Conservation (phyloP, 148 eudicot species). For the Linanthus parryae region DNA sequence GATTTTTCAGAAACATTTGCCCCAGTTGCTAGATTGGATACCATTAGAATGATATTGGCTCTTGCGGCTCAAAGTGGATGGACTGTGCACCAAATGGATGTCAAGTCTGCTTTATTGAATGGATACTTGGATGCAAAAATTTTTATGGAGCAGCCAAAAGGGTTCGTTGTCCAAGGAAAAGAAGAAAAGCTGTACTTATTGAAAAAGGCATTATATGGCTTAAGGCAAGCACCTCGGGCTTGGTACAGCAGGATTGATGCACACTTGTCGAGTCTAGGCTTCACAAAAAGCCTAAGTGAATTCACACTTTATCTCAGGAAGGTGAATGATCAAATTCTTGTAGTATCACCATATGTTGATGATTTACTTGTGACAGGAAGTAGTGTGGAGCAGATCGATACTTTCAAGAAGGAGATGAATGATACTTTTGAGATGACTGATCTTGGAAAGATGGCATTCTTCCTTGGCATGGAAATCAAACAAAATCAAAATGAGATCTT, state of each 20-base stretch:
- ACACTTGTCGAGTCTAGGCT: not conserved
- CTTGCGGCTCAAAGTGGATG: not conserved
- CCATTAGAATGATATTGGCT: not conserved
- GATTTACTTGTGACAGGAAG: conserved; percentile 1
- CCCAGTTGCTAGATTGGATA: not conserved
- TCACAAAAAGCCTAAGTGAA: not conserved
- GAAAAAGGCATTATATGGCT: not conserved
- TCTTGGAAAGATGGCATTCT: not conserved
- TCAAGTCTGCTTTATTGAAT: not conserved
- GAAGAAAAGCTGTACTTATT: not conserved
- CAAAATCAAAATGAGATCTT: not conserved
- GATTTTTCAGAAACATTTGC: not conserved
- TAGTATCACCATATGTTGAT: not conserved
- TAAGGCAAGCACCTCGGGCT: not conserved
- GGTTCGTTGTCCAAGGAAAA: not conserved
- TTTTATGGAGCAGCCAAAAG: not conserved
- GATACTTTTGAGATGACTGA: not conserved
- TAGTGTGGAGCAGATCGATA: not conserved
- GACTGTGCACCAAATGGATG: not conserved
- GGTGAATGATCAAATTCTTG: not conserved
- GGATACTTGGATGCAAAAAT: not conserved
- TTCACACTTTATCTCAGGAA: not conserved
- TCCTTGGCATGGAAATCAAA: not conserved
- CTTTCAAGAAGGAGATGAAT: not conserved
- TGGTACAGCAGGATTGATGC: not conserved